Base-by-base conservation (phyloP, 2,329 filamentous ascomycete species). In the Talaromyces verruculosus region DNA sequence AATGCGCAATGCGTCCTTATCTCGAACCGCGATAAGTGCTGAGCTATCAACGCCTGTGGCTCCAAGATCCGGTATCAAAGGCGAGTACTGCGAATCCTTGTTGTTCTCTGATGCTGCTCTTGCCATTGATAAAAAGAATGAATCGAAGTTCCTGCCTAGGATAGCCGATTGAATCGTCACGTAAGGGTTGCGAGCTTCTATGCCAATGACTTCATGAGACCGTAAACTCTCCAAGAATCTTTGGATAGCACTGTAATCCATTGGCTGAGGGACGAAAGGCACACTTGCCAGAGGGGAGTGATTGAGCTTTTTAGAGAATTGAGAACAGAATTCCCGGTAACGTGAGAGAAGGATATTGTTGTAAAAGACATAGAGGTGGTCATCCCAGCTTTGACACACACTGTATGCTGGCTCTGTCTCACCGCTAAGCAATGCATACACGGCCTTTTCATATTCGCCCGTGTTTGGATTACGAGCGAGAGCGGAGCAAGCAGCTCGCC, bases 361-460 rank as follows among this genome's bases (percentile, higher is more conserved):
- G 81, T 95, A 95, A 75, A 93, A 88, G 41, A 90, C 89, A 76
- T 95, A 97, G 19, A 97, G 84, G 71, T 89, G 88, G 73, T 98
- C 94, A 70, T 97, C 92, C 89, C 93, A 96, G 25, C 85, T 88
- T 61, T 86, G 84, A 74, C 91, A 93, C 45, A 94, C 88, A 69
- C 87, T 87, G 73, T 91, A 88, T 11, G 96, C 91, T 61, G 90
- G 91, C 43, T 86, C 81, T 60, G 93, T 85, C 73, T 97, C 92
- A 60, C 95, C 95, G 49, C 91, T 90, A n/a, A 99, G 84, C 13
- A 97, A 80, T 33, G 92, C 94, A 74, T 97, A 97, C 0, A 97
- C 92, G 19, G 94, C 95, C 64, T 89, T 87, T 79, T 99, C 93
- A 72, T 93, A 94, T 61, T 90, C 87, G 71, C 91, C 89, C 0